Conservation (phyloP, 352 stramenopile genomes). For the Aphanomyces invadans region DNA sequence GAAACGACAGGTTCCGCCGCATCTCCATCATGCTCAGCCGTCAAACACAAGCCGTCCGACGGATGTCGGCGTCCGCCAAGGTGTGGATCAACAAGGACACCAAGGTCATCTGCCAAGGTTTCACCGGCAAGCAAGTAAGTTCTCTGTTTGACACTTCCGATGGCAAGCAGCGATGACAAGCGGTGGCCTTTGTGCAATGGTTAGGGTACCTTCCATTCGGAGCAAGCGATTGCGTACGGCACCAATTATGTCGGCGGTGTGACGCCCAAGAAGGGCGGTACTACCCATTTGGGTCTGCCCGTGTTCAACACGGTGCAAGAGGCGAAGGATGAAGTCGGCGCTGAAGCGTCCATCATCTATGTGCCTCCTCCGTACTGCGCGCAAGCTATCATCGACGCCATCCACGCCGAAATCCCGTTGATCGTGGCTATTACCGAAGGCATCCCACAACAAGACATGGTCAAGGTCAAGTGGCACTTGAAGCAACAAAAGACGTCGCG, state of each 20-base stretch:
- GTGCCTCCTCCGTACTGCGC: conserved; percentile 97
- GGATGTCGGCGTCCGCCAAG: conserved; percentile 93
- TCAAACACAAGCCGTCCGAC: conserved; percentile 31
- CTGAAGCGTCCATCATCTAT: conserved; percentile 98
- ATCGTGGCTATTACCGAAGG: conserved; percentile 99
- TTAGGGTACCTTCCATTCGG: conserved; percentile 98
- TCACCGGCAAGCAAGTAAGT: conserved; percentile 98
- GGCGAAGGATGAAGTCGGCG: conserved; percentile 78
- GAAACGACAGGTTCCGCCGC: conserved; percentile 16
- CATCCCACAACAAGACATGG: conserved; percentile 99
- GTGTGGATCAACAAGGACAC: conserved; percentile 99
- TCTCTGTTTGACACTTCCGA: neutral
- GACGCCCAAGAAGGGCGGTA: conserved; percentile 97
- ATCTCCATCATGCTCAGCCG: conserved; percentile 21
- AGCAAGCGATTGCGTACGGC: conserved; percentile 99
- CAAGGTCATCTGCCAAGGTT: conserved; percentile 98
- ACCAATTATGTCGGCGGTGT: conserved; percentile 99
- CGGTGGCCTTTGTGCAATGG: conserved; percentile 13
- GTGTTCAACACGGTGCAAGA: conserved; percentile 97
- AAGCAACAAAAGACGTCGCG: conserved; percentile 90
- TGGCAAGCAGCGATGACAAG: neutral
- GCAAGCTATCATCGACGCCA: conserved; percentile 97
- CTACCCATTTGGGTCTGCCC: conserved; percentile 95
- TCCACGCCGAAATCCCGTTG: conserved; percentile 93
- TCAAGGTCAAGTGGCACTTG: conserved; percentile 95